Base-by-base conservation (phyloP, 768 basidiomycete species). In the Rubroboletus pulcherrimus region DNA sequence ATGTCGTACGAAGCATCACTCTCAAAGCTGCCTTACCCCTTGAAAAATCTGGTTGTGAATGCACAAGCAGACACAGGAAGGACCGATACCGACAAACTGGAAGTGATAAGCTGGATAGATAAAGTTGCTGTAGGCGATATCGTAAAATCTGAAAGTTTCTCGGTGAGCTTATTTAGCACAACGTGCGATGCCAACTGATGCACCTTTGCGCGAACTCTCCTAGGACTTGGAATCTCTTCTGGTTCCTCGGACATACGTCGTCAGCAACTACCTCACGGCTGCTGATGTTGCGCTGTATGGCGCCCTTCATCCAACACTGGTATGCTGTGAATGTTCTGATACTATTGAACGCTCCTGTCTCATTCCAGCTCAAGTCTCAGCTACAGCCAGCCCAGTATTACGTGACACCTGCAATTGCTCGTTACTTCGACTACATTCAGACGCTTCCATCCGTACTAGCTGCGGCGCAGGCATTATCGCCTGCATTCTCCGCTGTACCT, bases 371-470 rank as follows among this genome's bases (percentile, higher is more conserved):
- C 34, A 69, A 96, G 87, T 82, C 88, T 9, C 83, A 86, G 66
- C 75, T 89, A 17, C 80, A 84, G 63, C 78, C 89, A 5, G 61
- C 79, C n/a, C 82, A 89, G 67, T 88, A 91, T 75, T 87, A 91
- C 68, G 74, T 85, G 17, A 81, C 85, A 52, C 93, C 96, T 6
- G 81, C 91, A 21, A 71, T 98, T 38, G 90, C 90, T 40, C 90
- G 97, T 43, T 98, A 96, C 78, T 96, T 98, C 68, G 89, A 95
- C 73, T 93, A 98, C 73, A 81, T 99, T 55, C 96, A 98, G 74
- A 79, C 83, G 44, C 77, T 77, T 21, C 77, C 86, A 7, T 70
- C 80, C 15, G 84, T 97, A 39, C 78, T 82, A 26, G 74, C 77
- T 43, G 79, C 83, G 3, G 82, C 85, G 7, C 75, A 77, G 42